A percentile compares a stretch with the other conserved stretches of the same genome.
These are phyloP conservation scores for Furcasterigmium furcatum DNA, from an alignment of 2,329 filamentous ascomycete species.

Conservation along the genomic window DNA sequence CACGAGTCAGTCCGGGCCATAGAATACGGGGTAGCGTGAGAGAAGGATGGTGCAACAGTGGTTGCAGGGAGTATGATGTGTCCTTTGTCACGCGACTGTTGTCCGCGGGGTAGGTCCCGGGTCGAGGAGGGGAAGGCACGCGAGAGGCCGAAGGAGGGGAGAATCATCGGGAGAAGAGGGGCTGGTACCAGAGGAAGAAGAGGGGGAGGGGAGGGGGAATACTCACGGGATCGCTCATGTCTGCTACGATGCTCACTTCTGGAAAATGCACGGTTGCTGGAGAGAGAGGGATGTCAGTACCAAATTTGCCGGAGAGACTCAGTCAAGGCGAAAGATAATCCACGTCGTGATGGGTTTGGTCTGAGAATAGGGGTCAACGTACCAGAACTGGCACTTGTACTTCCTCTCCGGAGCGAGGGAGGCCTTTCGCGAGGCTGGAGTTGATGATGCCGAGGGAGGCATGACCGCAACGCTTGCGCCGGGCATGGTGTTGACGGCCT, in stretches of 20 bases:
- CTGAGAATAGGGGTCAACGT: not conserved
- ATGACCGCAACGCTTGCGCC: constrained; percentile 65
- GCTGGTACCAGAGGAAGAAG: not conserved
- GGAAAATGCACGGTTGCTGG: constrained; percentile 83
- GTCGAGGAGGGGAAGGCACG: constrained; percentile 4
- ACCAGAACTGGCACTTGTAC: constrained; percentile 98
- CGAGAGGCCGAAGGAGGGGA: not conserved
- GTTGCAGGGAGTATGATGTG: not conserved
- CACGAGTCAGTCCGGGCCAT: constrained; percentile 3
- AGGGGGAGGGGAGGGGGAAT: constrained; percentile 8
- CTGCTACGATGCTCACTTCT: constrained; percentile 94
- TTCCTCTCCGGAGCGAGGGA: constrained; percentile 86
- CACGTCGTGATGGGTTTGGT: too few relatives aligned
- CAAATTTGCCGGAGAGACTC: too few relatives aligned
- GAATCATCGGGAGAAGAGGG: not conserved
- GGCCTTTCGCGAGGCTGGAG: constrained; percentile 72
- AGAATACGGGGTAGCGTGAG: constrained; percentile 2
- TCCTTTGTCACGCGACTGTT: too few relatives aligned
- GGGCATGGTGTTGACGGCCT: constrained; percentile 57
- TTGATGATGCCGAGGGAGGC: constrained; percentile 62
- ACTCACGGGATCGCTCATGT: constrained; percentile 98
- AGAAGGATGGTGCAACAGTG: constrained; percentile 5
- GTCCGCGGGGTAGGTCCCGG: constrained; percentile 2
- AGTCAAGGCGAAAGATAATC: too few relatives aligned
- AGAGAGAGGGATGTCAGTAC: not conserved